Conservation (phyloP, 371 early-diverging fungal species). For the Mucor circinelloides region DNA sequence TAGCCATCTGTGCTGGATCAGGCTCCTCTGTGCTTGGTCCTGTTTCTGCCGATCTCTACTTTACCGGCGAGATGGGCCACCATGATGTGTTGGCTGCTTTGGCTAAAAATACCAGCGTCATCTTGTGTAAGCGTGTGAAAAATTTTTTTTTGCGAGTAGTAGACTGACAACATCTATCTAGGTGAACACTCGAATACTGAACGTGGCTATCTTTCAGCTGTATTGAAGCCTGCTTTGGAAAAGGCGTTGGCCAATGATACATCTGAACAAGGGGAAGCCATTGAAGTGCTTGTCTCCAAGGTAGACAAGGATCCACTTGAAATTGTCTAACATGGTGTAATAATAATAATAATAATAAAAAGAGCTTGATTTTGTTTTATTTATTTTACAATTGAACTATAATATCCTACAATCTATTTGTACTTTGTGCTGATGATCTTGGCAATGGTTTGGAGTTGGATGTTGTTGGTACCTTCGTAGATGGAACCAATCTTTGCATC, state of each 20-base stretch:
- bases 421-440: conserved; percentile 46
- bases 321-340: conserved; percentile 51
- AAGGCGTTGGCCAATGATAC: conserved; percentile 48
- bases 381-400: not conserved
- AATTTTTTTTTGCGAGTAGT: not conserved
- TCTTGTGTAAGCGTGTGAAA: conserved; percentile 68
- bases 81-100: conserved; percentile 88
- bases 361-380: not conserved
- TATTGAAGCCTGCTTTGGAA: conserved; percentile 70
- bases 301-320: conserved; percentile 74
- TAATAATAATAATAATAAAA: too few relatives aligned
- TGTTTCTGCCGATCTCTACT: conserved; percentile 70
- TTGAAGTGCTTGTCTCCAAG: conserved; percentile 70
- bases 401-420: conserved; percentile 16
- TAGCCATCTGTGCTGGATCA: conserved; percentile 96
- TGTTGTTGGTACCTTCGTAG: conserved; percentile 88
- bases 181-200: conserved; percentile 94
- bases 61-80: conserved; percentile 97
- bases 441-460: conserved; percentile 95
- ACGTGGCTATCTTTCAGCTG: conserved; percentile 84
- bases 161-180: conserved; percentile 6
- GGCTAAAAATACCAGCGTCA: conserved; percentile 77
- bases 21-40: conserved; percentile 67
- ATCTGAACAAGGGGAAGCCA: conserved; percentile 47
- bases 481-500: conserved; percentile 95